A percentile compares a stretch with the other conserved stretches of the same genome.
These are phyloP conservation scores for Thoreauomyces humboldtii DNA, from an alignment of 192 early-diverging fungal species.

Conservation along the genomic window DNA sequence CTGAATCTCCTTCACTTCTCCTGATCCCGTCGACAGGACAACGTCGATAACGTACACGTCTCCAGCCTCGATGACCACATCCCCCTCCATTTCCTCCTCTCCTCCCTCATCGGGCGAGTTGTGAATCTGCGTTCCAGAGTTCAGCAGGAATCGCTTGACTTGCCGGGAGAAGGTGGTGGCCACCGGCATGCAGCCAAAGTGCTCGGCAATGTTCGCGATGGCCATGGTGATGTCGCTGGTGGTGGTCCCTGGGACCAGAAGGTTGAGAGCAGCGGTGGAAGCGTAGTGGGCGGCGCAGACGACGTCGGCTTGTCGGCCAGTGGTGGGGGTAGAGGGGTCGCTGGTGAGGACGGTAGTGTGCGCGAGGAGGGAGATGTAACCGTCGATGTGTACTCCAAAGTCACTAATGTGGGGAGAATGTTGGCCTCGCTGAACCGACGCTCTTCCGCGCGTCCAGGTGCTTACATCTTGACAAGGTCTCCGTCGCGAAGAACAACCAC, in stretches of 20 bases:
- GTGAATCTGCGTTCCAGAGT: constrained; percentile 12
- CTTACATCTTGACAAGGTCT: constrained; percentile 86
- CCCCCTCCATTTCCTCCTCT: constrained; percentile 18
- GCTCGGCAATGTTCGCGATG: constrained; percentile 70
- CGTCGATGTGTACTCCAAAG: constrained; percentile 86
- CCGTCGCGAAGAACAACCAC: constrained; percentile 65
- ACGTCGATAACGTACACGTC: constrained; percentile 92
- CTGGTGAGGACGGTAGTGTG: constrained; percentile 75
- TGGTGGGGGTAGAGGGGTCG: constrained; percentile 50
- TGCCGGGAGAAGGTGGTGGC: constrained; percentile 49
- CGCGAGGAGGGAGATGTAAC: constrained; percentile 75
- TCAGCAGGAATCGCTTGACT: constrained; percentile 55
- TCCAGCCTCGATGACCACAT: constrained; percentile 57
- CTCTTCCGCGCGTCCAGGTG: background rate
- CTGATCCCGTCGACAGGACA: constrained; percentile 62
- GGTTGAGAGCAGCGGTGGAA: constrained; percentile 76
- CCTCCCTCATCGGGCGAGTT: constrained; percentile 55
- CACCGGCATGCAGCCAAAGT: constrained; percentile 79
- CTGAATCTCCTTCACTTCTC: background rate
- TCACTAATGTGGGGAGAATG: too few relatives aligned
- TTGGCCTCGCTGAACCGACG: too few relatives aligned
- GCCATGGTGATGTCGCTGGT: constrained; percentile 62
- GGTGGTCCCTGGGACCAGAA: constrained; percentile 72
- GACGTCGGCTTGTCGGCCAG: constrained; percentile 82
- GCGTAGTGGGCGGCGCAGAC: constrained; percentile 87